Evolutionary conservation across 306 rosid genomes (phyloP).

Genomic region (Vigna radiata): DNA sequence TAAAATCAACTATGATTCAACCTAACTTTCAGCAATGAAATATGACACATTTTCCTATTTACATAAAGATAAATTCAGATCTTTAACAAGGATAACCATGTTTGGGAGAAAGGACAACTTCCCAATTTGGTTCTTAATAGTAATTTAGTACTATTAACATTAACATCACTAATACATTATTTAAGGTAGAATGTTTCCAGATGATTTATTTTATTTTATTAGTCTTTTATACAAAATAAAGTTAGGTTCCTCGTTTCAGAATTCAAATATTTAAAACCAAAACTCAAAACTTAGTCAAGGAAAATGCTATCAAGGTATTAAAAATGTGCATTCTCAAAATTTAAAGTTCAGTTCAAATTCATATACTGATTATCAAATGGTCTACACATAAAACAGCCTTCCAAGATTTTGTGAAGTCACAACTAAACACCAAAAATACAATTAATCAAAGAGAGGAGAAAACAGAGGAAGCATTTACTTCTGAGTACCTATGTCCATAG

Average conservation of each 20-base stretch:
- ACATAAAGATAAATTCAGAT: no score
- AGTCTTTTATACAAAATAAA: not conserved
- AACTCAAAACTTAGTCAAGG: constrained; percentile 12
- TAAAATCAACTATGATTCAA: no score
- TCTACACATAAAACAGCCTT: constrained; percentile 25
- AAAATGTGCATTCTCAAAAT: constrained; percentile 13
- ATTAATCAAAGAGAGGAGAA: not conserved
- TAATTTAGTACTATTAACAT: not conserved
- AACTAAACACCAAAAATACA: constrained; percentile 7
- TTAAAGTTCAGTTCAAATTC: constrained; percentile 22
- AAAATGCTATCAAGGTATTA: constrained; percentile 37
- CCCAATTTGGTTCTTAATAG: not conserved
- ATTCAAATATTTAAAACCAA: not conserved
- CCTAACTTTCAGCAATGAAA: no score
- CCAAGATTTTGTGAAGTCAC: constrained; percentile 35
- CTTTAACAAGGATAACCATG: not conserved
- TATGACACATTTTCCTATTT: no score
- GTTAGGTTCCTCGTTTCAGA: constrained; percentile 1
- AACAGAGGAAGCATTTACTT: constrained; percentile 6
- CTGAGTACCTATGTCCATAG: constrained; percentile 6
- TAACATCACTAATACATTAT: not conserved
- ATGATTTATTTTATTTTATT: not conserved
- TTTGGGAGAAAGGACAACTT: not conserved
- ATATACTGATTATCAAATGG: constrained; percentile 17
- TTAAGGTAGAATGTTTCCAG: not conserved